Percentiles rank a stretch among this genome's conserved stretches.
Evolutionary conservation across 1,284 basidiomycete genomes (phyloP).

Genomic region (Boletus sp.): DNA sequence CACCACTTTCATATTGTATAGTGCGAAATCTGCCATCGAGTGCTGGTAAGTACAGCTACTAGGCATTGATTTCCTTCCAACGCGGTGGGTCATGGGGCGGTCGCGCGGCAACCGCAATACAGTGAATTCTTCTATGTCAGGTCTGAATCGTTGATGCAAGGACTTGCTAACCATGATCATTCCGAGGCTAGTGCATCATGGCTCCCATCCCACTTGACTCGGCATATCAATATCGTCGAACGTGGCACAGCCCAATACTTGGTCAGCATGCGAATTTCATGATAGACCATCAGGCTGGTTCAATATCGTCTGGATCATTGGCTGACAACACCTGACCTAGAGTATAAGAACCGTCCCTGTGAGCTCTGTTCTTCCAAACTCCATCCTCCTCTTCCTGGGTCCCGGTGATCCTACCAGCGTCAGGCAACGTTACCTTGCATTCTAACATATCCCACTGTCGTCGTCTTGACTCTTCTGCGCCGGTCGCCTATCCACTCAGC

Average conservation of each 20-base stretch:
- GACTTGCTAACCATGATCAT: too few relatives aligned
- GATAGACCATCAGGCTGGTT: constrained; percentile 21
- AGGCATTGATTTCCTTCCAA: not conserved
- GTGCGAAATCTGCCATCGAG: not conserved
- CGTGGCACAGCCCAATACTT: not conserved
- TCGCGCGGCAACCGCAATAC: not conserved
- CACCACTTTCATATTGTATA: too few relatives aligned
- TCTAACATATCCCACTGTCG: not conserved
- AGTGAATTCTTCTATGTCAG: not conserved
- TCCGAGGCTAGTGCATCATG: too few relatives aligned
- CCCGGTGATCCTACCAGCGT: constrained; percentile 34
- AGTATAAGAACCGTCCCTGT: constrained; percentile 29
- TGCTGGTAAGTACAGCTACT: not conserved
- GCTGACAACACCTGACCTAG: constrained; percentile 22
- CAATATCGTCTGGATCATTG: constrained; percentile 14
- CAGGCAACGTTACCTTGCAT: constrained; percentile 22
- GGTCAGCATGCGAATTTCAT: constrained; percentile 7
- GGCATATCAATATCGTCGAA: not conserved
- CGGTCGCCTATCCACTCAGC: constrained; percentile 18
- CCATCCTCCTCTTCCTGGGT: constrained; percentile 21
- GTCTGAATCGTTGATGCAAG: not conserved
- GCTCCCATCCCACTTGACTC: too few relatives aligned
- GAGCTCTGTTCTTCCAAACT: constrained; percentile 13
- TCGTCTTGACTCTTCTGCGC: constrained; percentile 22
- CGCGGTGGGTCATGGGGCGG: not conserved